Evolutionary conservation across 1,139 yeast genomes (phyloP), one percentile per base, ranked within the genome.

Genomic region (Candida tetrigidarum): DNA sequence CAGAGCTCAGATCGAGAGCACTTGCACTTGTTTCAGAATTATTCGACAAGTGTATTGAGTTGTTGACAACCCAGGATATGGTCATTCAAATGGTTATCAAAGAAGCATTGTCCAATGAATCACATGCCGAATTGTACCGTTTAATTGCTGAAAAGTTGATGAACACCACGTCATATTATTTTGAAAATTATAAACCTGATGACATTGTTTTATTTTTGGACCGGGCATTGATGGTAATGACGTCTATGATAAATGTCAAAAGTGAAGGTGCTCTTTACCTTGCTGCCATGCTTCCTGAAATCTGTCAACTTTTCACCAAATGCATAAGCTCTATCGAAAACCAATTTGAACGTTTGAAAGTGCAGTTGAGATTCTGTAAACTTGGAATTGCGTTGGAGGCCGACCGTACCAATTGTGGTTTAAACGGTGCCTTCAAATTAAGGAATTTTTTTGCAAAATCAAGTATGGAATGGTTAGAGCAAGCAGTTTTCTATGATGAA

Each of bases 391-490:
- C 77, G 2, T 67, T 84, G 37, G 84, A 84, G 41, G 46, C 59
- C 4, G 69, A 71, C 38, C 65, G 70, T 44, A 60, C 58, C 6
- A 62, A 67, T 26, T 51, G 69, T 25, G 76, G 80, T 0, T 53
- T 77, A 25, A 66, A 73, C 32, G 90, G 92, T 36, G 86, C 84
- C 32, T 75, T 75, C 51, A 70, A 71, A 42, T 53, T 78, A 12
- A 79, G 93, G 54, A 88, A 86, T 58, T 66, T 66, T 38, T 79
- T 81, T 64, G 80, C 90, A 3, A 77, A 81, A 51, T 62, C 76
- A 8, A 76, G 80, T 5, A 77, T 83, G 15, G 84, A 79, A 37
- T 88, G 95, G 92, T 73, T 89, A 44, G 91, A 84, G 49, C 69
- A 69, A 40, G 78, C 89, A 0, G 74, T 76, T 9, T 67, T 71